A percentile compares a stretch with the other conserved stretches of the same genome.
These are phyloP conservation scores for Phialemoniopsis sp. DNA, from an alignment of 2,329 filamentous ascomycete species.

Conservation along the genomic window DNA sequence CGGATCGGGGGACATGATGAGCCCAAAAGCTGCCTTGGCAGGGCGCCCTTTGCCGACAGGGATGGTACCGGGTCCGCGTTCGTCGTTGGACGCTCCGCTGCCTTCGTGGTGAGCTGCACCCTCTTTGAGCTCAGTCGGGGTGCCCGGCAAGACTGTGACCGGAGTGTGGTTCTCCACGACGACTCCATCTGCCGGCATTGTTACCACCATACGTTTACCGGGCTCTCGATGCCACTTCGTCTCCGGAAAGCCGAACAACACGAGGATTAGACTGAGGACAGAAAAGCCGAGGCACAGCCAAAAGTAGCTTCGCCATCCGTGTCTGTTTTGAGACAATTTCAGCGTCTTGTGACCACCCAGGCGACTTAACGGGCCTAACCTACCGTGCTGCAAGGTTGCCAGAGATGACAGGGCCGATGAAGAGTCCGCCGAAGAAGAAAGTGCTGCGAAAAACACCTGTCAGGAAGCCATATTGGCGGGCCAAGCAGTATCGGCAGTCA, in stretches of 20 bases:
- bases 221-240: conserved; percentile 48
- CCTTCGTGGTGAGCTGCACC: background rate
- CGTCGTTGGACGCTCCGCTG: background rate
- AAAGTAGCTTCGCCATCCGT: conserved; percentile 55
- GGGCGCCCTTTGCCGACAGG: conserved; percentile 1
- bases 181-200: too few species aligned
- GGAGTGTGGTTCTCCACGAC: conserved; percentile 35
- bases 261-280: conserved; percentile 39
- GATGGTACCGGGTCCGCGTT: too few species aligned
- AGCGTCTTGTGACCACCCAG: background rate
- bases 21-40: background rate
- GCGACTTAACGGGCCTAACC: conserved; percentile 8
- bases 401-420: conserved; percentile 10
- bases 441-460: conserved; percentile 3
- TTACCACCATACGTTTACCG: too few species aligned
- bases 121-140: background rate
- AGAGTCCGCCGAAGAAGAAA: conserved; percentile 12
- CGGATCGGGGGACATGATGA: conserved; percentile 1
- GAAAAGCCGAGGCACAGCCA: conserved; percentile 55
- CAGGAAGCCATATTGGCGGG: background rate
- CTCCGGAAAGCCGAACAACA: conserved; percentile 57
- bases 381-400: conserved; percentile 7
- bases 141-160: background rate
- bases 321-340: conserved; percentile 28
- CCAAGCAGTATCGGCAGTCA: too few species aligned